Percentiles rank a stretch among this genome's conserved stretches.
Conservation (phyloP, 768 basidiomycete species). For the Serendipita sp. region DNA sequence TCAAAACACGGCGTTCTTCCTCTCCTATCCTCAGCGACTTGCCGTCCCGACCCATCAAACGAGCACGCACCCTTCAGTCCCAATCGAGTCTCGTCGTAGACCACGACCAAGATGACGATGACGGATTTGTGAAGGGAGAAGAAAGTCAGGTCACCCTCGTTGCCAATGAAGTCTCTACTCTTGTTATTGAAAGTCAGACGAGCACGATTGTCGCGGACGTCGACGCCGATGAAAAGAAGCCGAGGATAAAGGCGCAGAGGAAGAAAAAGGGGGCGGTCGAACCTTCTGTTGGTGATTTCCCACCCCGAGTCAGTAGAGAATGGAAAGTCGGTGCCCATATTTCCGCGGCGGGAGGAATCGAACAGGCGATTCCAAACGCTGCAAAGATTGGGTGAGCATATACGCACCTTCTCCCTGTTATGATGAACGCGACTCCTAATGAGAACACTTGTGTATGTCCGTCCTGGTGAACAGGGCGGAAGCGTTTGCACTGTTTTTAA, state of each 20-base stretch:
- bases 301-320: constrained; percentile 19
- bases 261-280: constrained; percentile 11
- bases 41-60: neutral
- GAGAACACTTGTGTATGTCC: too few relatives aligned
- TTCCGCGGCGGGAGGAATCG: constrained; percentile 65
- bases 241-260: neutral
- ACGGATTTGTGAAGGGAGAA: neutral
- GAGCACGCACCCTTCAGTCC: neutral
- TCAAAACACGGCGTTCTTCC: neutral
- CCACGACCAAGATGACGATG: neutral
- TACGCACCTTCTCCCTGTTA: neutral
- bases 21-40: neutral
- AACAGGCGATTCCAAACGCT: constrained; percentile 56
- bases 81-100: neutral
- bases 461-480: constrained; percentile 37
- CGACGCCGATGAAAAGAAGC: neutral
- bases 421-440: too few relatives aligned
- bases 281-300: constrained; percentile 19
- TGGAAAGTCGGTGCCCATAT: constrained; percentile 81
- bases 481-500: constrained; percentile 70
- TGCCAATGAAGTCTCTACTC: neutral
- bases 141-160: constrained; percentile 2
- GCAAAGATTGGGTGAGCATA: constrained; percentile 52
- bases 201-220: too few relatives aligned
- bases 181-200: neutral